Conservation (phyloP, 2,329 filamentous ascomycete genomes). For the Catunica adiposa region DNA sequence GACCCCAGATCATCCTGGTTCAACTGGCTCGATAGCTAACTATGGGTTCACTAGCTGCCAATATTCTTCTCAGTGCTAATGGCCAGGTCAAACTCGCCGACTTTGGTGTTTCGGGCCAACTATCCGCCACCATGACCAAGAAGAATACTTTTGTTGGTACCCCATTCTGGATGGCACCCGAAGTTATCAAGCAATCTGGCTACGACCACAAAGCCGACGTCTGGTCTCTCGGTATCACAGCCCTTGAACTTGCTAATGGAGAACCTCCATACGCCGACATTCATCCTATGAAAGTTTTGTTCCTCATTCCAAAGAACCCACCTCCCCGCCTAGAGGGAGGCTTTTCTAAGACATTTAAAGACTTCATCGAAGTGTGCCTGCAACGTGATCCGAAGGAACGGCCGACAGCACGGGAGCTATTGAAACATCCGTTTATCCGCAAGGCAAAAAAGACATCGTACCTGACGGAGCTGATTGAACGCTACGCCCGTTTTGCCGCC, state of each 20-base stretch:
- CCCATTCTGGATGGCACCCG: slow-evolving; percentile 98
- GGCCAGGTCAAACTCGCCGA: slow-evolving; percentile 95
- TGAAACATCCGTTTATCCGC: slow-evolving; percentile 80
- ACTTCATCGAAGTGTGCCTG: slow-evolving; percentile 69
- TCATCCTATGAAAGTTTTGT: slow-evolving; percentile 95
- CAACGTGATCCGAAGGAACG: slow-evolving; percentile 79
- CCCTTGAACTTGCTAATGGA: slow-evolving; percentile 76
- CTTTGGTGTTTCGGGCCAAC: slow-evolving; percentile 90
- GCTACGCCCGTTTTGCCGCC: slow-evolving; percentile 73
- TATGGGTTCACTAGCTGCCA: slow-evolving; percentile 48
- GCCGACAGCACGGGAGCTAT: slow-evolving; percentile 68
- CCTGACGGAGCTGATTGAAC: slow-evolving; percentile 85
- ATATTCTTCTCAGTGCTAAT: slow-evolving; percentile 73
- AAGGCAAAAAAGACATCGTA: slow-evolving; percentile 93
- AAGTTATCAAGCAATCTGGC: slow-evolving; percentile 95
- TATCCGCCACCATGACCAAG: slow-evolving; percentile 97
- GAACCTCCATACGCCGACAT: slow-evolving; percentile 93
- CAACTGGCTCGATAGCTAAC: slow-evolving; percentile 1
- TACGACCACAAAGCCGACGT: slow-evolving; percentile 98
- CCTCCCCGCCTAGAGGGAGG: slow-evolving; percentile 67
- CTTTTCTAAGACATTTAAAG: slow-evolving; percentile 69
- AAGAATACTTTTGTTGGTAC: slow-evolving; percentile 98
- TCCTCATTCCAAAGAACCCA: slow-evolving; percentile 87
- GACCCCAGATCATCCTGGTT: background rate
- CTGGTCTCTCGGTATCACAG: slow-evolving; percentile 91